Conservation (phyloP, 352 stramenopile genomes). For the Globisporangium spinosum region DNA sequence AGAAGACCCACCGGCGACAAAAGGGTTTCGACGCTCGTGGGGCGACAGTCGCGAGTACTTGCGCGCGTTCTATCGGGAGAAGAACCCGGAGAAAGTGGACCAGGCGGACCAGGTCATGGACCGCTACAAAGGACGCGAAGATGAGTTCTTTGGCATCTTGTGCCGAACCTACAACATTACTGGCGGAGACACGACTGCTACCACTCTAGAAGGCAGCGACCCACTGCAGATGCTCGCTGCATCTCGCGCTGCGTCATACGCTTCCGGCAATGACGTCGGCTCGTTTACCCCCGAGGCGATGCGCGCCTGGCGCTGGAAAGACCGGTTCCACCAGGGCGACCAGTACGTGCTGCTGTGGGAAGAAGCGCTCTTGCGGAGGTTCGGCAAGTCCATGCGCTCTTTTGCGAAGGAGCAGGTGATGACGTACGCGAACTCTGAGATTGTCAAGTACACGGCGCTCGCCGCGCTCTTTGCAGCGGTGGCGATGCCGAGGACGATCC, state of each 20-base stretch:
- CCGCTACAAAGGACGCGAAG: constrained; percentile 78
- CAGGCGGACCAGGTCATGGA: constrained; percentile 79
- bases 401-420: constrained; percentile 72
- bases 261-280: not conserved
- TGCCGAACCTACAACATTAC: constrained; percentile 49
- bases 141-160: constrained; percentile 78
- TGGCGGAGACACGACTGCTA: constrained; percentile 14
- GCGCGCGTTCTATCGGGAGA: constrained; percentile 63
- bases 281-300: constrained; percentile 20
- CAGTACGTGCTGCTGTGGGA: constrained; percentile 84
- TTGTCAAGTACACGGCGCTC: constrained; percentile 74
- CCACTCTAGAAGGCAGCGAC: constrained; percentile 19
- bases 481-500: constrained; percentile 62
- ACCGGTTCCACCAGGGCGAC: constrained; percentile 75
- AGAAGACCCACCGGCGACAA: constrained; percentile 41
- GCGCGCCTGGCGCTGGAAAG: constrained; percentile 80
- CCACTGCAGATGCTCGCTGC: constrained; percentile 35
- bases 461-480: constrained; percentile 73
- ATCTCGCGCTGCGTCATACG: constrained; percentile 21
- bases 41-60: constrained; percentile 79
- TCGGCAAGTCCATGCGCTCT: constrained; percentile 77
- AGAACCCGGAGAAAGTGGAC: constrained; percentile 70
- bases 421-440: constrained; percentile 61
- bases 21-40: constrained; percentile 72
- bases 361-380: constrained; percentile 61